Evolutionary conservation across 2,329 filamentous ascomycete species (phyloP).

Genomic region (Aspergillus sojae): DNA sequence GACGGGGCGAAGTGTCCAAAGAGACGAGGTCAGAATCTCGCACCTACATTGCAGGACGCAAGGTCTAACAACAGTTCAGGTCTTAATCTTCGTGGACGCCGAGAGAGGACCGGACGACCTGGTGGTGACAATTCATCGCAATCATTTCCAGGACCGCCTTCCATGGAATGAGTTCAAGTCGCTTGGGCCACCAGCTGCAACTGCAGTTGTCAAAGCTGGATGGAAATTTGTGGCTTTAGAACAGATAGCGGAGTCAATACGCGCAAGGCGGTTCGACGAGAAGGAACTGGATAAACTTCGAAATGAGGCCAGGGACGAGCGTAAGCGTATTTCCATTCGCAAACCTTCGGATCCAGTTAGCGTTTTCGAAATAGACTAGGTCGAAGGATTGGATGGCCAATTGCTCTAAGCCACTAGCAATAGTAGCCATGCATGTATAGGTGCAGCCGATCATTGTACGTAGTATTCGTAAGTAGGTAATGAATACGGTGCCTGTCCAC

Average conservation of each 20-base stretch:
- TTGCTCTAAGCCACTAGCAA: not conserved
- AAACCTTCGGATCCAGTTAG: not conserved
- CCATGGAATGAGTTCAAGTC: slow-evolving; percentile 3
- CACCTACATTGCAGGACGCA: too few relatives aligned
- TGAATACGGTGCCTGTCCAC: not conserved
- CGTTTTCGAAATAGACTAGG: not conserved
- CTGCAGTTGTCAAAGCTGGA: slow-evolving; percentile 5
- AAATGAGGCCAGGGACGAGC: not conserved
- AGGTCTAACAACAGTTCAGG: not conserved
- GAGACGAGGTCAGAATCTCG: too few relatives aligned
- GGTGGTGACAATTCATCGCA: not conserved
- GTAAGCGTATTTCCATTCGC: not conserved
- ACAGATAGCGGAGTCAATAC: not conserved
- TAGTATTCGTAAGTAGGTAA: not conserved
- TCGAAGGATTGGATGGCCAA: not conserved
- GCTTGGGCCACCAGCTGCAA: not conserved
- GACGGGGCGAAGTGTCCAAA: too few relatives aligned
- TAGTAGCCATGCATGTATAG: not conserved
- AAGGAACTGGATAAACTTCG: slow-evolving; percentile 5
- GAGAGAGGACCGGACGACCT: not conserved
- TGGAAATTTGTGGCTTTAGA: slow-evolving; percentile 1
- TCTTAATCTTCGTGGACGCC: not conserved
- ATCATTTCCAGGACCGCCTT: not conserved
- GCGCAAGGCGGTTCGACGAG: not conserved
- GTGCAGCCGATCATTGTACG: not conserved